phyloP scores from a whole-genome alignment of 2,329 filamentous ascomycete genomes.

The Apiospora rasikravindrae region DNA sequence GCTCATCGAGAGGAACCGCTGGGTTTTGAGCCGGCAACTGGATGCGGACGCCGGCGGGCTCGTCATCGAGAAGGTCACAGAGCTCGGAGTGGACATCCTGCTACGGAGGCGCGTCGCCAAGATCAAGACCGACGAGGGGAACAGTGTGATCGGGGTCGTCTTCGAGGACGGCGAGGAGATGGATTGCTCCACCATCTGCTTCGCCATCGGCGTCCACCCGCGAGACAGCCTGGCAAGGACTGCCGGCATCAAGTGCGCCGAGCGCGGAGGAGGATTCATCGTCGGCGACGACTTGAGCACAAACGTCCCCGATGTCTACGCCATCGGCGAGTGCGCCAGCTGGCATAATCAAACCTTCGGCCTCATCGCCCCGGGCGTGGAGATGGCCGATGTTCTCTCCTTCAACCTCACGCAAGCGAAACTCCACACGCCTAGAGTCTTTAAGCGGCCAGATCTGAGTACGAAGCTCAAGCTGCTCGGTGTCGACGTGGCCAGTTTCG shows the following conservation, averaged over 20 bases:
- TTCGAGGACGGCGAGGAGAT: slow-evolving; percentile 84
- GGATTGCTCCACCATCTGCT: slow-evolving; percentile 82
- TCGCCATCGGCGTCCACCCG: slow-evolving; percentile 85
- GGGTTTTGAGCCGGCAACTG: slow-evolving; percentile 82
- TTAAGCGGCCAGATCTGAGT: slow-evolving; percentile 85
- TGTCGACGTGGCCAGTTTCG: slow-evolving; percentile 91
- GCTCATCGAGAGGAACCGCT: slow-evolving; percentile 80
- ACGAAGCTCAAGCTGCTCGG: slow-evolving; percentile 90
- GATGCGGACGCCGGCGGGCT: slow-evolving; percentile 81
- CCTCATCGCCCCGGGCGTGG: slow-evolving; percentile 85
- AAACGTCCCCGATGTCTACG: slow-evolving; percentile 75
- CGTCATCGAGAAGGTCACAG: slow-evolving; percentile 80
- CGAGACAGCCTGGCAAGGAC: slow-evolving; percentile 76
- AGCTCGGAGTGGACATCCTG: slow-evolving; percentile 80
- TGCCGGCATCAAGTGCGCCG: slow-evolving; percentile 74
- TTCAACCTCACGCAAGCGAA: slow-evolving; percentile 90
- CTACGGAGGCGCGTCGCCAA: slow-evolving; percentile 76
- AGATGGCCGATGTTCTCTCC: slow-evolving; percentile 90
- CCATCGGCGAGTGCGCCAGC: slow-evolving; percentile 89
- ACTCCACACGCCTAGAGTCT: slow-evolving; percentile 69
- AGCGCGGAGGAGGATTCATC: slow-evolving; percentile 77
- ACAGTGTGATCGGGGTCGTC: slow-evolving; percentile 72
- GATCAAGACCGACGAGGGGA: slow-evolving; percentile 71
- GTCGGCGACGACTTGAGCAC: slow-evolving; percentile 72
- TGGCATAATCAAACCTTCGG: slow-evolving; percentile 89